Percentiles rank a stretch among this genome's conserved stretches.
Conservation (phyloP, 371 early-diverging fungal species). For the Rhizopus sp. region DNA sequence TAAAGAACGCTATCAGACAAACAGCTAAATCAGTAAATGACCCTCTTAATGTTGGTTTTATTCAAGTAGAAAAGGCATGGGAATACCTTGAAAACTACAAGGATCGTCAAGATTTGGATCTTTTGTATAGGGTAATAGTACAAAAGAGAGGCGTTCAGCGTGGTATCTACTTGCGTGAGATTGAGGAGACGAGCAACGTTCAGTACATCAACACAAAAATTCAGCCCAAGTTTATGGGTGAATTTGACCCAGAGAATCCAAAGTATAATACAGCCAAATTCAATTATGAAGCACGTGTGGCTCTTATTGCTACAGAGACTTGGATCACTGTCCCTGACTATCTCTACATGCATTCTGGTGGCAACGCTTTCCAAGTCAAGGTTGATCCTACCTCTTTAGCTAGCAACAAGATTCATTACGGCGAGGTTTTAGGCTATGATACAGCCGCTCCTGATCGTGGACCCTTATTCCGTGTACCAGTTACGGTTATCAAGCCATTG, state of each 20-base stretch:
- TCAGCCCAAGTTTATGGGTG: constrained; percentile 77
- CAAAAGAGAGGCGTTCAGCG: constrained; percentile 50
- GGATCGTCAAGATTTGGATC: constrained; percentile 66
- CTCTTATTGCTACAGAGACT: constrained; percentile 66
- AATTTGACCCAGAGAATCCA: constrained; percentile 60
- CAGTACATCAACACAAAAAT: constrained; percentile 65
- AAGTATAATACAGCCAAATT: constrained; percentile 67
- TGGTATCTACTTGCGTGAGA: constrained; percentile 88
- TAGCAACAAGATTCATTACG: constrained; percentile 78
- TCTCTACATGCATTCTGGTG: constrained; percentile 69
- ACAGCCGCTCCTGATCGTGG: constrained; percentile 72
- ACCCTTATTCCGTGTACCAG: constrained; percentile 84
- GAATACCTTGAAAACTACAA: constrained; percentile 69
- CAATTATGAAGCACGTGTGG: constrained; percentile 80
- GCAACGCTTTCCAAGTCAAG: constrained; percentile 69
- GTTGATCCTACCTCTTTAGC: constrained; percentile 82
- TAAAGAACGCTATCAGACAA: constrained; percentile 78
- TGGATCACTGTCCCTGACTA: constrained; percentile 87
- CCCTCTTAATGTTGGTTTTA: constrained; percentile 75
- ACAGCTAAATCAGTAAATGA: constrained; percentile 79
- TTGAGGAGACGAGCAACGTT: constrained; percentile 68
- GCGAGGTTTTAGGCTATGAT: constrained; percentile 82
- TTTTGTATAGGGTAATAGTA: constrained; percentile 60
- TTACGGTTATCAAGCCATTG: constrained; percentile 87
- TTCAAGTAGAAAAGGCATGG: constrained; percentile 90